phyloP scores from a whole-genome alignment of 495 filamentous ascomycete species.

The Daldinia childiae region DNA sequence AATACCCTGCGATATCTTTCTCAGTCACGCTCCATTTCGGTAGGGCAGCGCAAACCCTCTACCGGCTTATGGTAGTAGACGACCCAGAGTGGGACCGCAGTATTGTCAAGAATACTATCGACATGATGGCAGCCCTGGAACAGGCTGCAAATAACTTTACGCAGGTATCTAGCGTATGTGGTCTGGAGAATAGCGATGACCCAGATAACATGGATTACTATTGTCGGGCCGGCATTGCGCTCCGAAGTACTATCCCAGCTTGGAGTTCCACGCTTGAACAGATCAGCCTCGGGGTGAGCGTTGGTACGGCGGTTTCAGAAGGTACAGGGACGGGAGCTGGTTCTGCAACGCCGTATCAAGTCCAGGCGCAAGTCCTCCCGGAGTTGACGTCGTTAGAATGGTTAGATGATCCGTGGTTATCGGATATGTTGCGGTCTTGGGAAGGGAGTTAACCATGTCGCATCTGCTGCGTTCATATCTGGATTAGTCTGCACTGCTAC shows the following conservation, averaged over 20 bases:
- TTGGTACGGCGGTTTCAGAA: not conserved
- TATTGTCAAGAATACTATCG: conserved; percentile 27
- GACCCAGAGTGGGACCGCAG: conserved; percentile 38
- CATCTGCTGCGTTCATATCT: not conserved
- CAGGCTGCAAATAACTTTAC: conserved; percentile 19
- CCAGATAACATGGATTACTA: conserved; percentile 37
- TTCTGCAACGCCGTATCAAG: not conserved
- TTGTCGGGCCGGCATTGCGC: conserved; percentile 25
- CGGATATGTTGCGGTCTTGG: conserved; percentile 37
- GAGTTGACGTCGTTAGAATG: conserved; percentile 36
- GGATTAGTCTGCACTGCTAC: not conserved
- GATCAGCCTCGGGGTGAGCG: not conserved
- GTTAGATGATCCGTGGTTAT: conserved; percentile 37
- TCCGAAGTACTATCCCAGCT: conserved; percentile 29
- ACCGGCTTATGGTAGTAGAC: conserved; percentile 42
- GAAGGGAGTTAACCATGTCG: conserved; percentile 6
- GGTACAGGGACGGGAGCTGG: not conserved
- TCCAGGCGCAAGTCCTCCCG: conserved; percentile 1
- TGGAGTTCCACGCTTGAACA: conserved; percentile 39
- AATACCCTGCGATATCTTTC: conserved; percentile 37
- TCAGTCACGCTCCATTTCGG: conserved; percentile 38
- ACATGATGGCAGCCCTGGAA: conserved; percentile 29
- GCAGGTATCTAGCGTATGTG: conserved; percentile 30
- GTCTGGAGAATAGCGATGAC: conserved; percentile 32
- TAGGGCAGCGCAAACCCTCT: conserved; percentile 38